Percentiles rank a stretch among this genome's conserved stretches.
phyloP scores from a whole-genome alignment of 768 basidiomycete species.

The Phallus indusiatus region DNA sequence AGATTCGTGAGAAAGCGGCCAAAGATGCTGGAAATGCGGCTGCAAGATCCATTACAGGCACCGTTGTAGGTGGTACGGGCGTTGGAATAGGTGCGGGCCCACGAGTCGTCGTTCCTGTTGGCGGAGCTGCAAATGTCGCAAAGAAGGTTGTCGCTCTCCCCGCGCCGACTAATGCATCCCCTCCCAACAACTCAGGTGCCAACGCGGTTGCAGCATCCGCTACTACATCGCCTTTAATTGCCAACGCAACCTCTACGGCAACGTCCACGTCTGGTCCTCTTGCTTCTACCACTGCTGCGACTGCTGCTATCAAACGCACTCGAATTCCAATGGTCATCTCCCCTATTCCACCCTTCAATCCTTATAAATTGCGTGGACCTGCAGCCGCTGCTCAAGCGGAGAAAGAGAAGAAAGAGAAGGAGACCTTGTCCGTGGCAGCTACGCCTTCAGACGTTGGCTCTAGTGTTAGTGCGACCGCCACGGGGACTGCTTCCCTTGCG shows the following conservation, averaged over 20 bases:
- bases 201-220: not conserved
- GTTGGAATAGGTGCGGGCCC: not conserved
- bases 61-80: conserved; percentile 6
- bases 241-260: conserved; percentile 21
- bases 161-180: not conserved
- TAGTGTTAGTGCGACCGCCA: conserved; percentile 17
- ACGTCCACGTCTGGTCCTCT: conserved; percentile 10
- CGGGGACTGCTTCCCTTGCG: conserved; percentile 17
- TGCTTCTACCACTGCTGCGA: conserved; percentile 9
- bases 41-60: conserved; percentile 60
- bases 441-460: conserved; percentile 23
- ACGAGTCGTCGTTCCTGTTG: not conserved
- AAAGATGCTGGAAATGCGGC: conserved; percentile 55
- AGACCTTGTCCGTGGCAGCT: conserved; percentile 18
- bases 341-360: conserved; percentile 85
- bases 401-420: conserved; percentile 16
- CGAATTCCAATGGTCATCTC: conserved; percentile 72
- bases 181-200: not conserved
- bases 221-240: conserved; percentile 20
- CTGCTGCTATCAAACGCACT: not conserved
- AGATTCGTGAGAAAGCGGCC: conserved; percentile 68
- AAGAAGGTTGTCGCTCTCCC: not conserved
- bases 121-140: not conserved
- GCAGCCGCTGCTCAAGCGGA: not conserved
- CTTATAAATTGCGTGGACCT: conserved; percentile 29